phyloP scores from a whole-genome alignment of 306 rosid species.

The Herpetospermum pedunculosum region DNA sequence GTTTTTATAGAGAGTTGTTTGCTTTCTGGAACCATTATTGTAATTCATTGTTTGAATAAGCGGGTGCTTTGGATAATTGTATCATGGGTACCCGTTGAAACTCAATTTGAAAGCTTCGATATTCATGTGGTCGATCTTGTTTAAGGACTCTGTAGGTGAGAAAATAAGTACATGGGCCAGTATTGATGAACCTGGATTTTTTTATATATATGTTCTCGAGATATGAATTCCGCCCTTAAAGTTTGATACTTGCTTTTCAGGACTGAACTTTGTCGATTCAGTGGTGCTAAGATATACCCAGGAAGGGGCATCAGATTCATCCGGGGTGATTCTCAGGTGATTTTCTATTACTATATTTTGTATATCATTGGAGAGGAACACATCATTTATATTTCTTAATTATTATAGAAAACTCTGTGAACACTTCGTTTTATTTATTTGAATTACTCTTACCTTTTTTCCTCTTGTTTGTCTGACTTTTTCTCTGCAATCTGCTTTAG shows the following conservation, averaged over 20 bases:
- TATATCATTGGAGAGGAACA: too few relatives aligned
- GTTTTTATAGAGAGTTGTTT: background rate
- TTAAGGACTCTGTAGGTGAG: background rate
- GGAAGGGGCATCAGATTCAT: constrained; percentile 76
- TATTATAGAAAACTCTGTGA: background rate
- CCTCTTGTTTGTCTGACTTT: background rate
- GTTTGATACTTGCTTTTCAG: constrained; percentile 22
- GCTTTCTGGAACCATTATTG: background rate
- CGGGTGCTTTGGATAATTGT: background rate
- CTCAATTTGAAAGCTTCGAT: background rate
- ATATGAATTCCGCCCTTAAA: background rate
- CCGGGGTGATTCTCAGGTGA: constrained; percentile 83
- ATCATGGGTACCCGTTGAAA: background rate
- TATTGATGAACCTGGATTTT: background rate
- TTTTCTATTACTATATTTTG: background rate
- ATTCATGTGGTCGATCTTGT: background rate
- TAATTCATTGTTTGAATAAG: background rate
- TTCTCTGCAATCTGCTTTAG: constrained; percentile 17
- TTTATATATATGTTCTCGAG: background rate
- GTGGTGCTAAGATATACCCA: constrained; percentile 84
- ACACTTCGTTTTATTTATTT: background rate
- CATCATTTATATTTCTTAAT: background rate
- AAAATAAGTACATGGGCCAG: background rate
- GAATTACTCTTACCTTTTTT: background rate
- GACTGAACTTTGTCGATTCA: constrained; percentile 82